Conservation (phyloP, 345 rosid genomes). For the Sisymbrium altissimum region DNA sequence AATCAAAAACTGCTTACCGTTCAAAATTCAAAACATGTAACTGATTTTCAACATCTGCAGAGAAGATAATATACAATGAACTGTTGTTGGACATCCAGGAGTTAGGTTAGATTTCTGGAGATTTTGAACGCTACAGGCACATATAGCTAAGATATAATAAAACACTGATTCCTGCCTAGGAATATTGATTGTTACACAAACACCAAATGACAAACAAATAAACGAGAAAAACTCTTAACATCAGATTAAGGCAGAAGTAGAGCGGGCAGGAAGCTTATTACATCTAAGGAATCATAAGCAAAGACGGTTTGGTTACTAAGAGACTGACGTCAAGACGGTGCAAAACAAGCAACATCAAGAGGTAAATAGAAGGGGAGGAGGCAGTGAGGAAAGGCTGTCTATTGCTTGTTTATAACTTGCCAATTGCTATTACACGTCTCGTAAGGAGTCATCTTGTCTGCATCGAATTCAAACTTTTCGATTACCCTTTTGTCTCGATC, state of each 20-base stretch:
- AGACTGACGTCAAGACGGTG: too few relatives aligned
- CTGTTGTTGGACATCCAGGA: too few relatives aligned
- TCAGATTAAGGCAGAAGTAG: background rate
- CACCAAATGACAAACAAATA: background rate
- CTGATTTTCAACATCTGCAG: background rate
- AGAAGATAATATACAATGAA: background rate
- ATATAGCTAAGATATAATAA: background rate
- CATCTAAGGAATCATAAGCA: background rate
- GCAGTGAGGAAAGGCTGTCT: background rate
- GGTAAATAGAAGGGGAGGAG: background rate
- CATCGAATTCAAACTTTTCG: constrained; percentile 51
- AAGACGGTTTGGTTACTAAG: background rate
- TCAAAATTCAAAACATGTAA: background rate
- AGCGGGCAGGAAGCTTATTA: background rate
- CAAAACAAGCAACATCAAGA: too few relatives aligned
- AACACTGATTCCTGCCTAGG: background rate
- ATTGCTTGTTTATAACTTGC: constrained; percentile 48
- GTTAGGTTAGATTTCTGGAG: too few relatives aligned
- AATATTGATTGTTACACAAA: background rate
- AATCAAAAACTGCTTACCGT: background rate
- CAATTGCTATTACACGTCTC: constrained; percentile 59
- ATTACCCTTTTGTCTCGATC: constrained; percentile 51
- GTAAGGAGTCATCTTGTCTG: constrained; percentile 35
- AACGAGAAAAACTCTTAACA: background rate
- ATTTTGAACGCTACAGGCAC: too few relatives aligned